Evolutionary conservation across 352 stramenopile genomes (phyloP).

Genomic region (Phytophthora litchii): DNA sequence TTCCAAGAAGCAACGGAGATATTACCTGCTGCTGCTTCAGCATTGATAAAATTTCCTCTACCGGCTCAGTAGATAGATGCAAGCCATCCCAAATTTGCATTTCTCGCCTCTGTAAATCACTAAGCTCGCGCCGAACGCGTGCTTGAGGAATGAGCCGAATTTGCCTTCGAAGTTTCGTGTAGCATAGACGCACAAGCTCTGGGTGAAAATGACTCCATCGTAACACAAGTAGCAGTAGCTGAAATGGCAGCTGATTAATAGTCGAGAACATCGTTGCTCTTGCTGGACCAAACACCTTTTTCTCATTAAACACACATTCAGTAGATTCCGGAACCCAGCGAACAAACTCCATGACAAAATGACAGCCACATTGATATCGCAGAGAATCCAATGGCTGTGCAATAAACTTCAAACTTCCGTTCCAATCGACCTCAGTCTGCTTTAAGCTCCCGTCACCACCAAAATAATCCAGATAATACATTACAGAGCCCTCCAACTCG

Average conservation of each 20-base stretch:
- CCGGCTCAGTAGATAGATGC: constrained; percentile 13
- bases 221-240: constrained; percentile 66
- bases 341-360: constrained; percentile 65
- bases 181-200: constrained; percentile 36
- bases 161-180: constrained; percentile 57
- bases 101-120: constrained; percentile 31
- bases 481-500: neutral
- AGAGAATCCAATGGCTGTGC: constrained; percentile 47
- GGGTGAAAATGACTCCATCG: constrained; percentile 81
- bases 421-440: constrained; percentile 3
- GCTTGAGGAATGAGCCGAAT: constrained; percentile 50
- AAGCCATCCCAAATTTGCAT: constrained; percentile 38
- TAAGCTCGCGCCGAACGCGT: constrained; percentile 46
- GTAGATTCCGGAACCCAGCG: constrained; percentile 14
- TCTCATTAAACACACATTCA: neutral
- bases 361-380: constrained; percentile 51
- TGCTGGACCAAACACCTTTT: constrained; percentile 7
- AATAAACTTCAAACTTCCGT: constrained; percentile 16
- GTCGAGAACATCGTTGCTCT: constrained; percentile 40
- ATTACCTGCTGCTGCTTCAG: constrained; percentile 1
- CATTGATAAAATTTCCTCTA: neutral
- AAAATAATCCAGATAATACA: constrained; percentile 12
- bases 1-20: constrained; percentile 5
- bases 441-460: neutral
- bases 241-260: constrained; percentile 63